Conservation (phyloP, 768 basidiomycete genomes). For the Tylopilus subfusipes region DNA sequence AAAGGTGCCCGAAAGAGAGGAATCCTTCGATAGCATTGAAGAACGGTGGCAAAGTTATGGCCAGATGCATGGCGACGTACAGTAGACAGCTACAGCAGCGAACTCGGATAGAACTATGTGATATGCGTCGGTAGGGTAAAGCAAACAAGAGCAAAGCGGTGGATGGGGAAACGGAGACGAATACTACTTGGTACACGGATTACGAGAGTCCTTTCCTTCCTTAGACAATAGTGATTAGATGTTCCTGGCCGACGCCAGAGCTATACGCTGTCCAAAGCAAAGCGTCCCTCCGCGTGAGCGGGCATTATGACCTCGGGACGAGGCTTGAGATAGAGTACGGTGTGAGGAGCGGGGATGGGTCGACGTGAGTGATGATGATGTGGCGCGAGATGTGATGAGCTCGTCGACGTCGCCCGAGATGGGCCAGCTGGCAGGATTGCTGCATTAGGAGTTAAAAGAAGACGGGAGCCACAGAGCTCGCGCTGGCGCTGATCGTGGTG, state of each 20-base stretch:
- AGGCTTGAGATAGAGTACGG: constrained; percentile 1
- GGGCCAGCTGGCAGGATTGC: not conserved
- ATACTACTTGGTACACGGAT: constrained; percentile 18
- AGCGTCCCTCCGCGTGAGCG: not conserved
- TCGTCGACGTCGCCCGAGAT: constrained; percentile 2
- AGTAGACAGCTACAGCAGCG: constrained; percentile 18
- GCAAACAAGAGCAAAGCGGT: not conserved
- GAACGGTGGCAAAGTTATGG: constrained; percentile 2
- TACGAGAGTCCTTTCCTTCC: constrained; percentile 20
- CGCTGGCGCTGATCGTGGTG: constrained; percentile 47
- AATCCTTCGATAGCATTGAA: not conserved
- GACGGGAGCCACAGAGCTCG: constrained; percentile 49
- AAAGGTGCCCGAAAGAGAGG: too few species aligned
- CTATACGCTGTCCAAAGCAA: constrained; percentile 6
- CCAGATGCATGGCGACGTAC: not conserved
- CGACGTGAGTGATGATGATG: not conserved
- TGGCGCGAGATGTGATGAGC: not conserved
- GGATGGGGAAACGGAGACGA: constrained; percentile 3
- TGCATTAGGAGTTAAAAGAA: constrained; percentile 49
- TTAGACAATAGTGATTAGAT: constrained; percentile 19
- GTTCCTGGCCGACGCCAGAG: not conserved
- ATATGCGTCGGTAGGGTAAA: constrained; percentile 2
- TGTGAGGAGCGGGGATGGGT: not conserved
- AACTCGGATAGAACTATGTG: not conserved
- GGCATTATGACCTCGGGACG: constrained; percentile 9